Conservation (phyloP, 2,329 filamentous ascomycete species). For the Coniochaeta hoffmannii region DNA sequence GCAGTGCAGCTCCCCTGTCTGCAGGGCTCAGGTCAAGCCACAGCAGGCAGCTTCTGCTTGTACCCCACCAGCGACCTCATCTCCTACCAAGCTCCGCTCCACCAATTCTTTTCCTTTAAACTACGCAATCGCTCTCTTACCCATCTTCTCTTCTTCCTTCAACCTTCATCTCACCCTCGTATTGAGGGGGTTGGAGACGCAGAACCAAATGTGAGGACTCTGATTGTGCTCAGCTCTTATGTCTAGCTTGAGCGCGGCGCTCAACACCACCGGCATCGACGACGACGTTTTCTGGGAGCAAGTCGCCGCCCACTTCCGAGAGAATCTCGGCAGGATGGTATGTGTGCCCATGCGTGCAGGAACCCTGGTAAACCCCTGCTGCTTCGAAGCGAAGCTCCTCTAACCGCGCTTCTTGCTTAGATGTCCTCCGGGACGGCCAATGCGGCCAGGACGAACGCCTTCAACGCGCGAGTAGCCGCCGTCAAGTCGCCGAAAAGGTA, state of each 20-base stretch:
- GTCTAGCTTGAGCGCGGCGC: constrained; percentile 20
- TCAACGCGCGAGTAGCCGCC: constrained; percentile 75
- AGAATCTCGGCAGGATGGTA: constrained; percentile 19
- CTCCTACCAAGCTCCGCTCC: background rate
- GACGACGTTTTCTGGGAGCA: constrained; percentile 16
- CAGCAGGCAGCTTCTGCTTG: background rate
- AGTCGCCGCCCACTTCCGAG: constrained; percentile 17
- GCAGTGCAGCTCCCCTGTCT: background rate
- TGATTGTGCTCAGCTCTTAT: constrained; percentile 8
- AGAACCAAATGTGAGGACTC: background rate
- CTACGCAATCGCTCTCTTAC: constrained; percentile 7
- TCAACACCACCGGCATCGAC: constrained; percentile 9
- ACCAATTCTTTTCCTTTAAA: background rate
- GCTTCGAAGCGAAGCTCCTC: background rate
- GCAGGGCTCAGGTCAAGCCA: background rate
- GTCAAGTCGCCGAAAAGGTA: constrained; percentile 88
- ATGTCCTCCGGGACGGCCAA: constrained; percentile 67
- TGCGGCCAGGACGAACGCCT: constrained; percentile 63
- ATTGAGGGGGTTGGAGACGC: background rate
- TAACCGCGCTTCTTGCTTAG: constrained; percentile 26
- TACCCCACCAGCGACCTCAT: background rate
- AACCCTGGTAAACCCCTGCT: background rate
- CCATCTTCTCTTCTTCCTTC: constrained; percentile 3
- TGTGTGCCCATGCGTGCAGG: constrained; percentile 1
- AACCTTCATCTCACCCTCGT: background rate